Percentiles rank a stretch among this genome's conserved stretches.
Evolutionary conservation across 306 rosid genomes (phyloP).

Genomic region (Oxytropis ochrocephala): DNA sequence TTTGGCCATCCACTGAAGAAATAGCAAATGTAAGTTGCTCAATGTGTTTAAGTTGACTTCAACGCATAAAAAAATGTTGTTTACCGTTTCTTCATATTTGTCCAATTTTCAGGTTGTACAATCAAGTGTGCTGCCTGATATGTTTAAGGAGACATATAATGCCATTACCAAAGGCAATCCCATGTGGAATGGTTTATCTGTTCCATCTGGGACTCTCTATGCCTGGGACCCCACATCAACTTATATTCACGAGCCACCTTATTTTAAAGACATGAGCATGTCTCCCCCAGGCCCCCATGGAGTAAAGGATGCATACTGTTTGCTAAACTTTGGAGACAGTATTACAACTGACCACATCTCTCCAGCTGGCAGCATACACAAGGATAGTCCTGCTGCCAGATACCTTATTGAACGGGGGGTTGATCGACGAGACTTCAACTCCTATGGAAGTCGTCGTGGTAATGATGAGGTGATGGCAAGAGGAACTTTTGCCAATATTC

Average conservation of each 20-base stretch:
- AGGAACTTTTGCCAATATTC: slow-evolving; percentile 94
- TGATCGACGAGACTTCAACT: slow-evolving; percentile 88
- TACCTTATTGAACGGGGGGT: slow-evolving; percentile 84
- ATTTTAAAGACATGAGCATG: slow-evolving; percentile 86
- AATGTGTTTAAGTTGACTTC: slow-evolving; percentile 12
- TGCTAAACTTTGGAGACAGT: slow-evolving; percentile 97
- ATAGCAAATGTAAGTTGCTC: slow-evolving; percentile 55
- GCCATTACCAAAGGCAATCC: slow-evolving; percentile 92
- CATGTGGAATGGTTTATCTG: slow-evolving; percentile 84
- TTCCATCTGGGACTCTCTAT: slow-evolving; percentile 80
- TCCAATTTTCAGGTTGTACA: slow-evolving; percentile 68
- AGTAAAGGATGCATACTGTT: slow-evolving; percentile 72
- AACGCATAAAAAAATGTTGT: neutral
- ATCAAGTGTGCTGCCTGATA: slow-evolving; percentile 85
- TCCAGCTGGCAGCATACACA: slow-evolving; percentile 99
- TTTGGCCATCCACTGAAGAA: slow-evolving; percentile 94
- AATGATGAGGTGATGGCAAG: slow-evolving; percentile 92
- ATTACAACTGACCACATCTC: slow-evolving; percentile 98
- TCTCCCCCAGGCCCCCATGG: slow-evolving; percentile 90
- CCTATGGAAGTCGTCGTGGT: slow-evolving; percentile 98
- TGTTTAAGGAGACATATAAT: slow-evolving; percentile 86
- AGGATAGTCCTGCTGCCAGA: slow-evolving; percentile 89
- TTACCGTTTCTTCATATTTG: slow-evolving; percentile 15
- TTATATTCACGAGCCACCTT: slow-evolving; percentile 89
- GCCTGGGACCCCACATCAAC: slow-evolving; percentile 87